phyloP scores from a whole-genome alignment of 768 basidiomycete genomes.

The Russula earlei region DNA sequence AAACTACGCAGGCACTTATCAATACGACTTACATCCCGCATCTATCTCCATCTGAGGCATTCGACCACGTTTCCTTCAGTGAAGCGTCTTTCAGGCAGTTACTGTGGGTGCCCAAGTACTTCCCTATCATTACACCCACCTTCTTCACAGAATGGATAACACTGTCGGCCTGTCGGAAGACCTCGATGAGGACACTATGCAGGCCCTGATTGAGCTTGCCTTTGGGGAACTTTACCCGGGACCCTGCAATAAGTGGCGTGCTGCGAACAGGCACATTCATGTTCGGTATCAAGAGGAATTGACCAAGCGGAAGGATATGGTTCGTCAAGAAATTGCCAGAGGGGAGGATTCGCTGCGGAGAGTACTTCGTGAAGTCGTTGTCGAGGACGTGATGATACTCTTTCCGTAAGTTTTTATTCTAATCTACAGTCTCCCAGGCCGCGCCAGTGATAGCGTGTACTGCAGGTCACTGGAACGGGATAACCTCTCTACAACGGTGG shows the following conservation, averaged over 20 bases:
- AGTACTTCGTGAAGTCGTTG: background rate
- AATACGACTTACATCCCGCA: background rate
- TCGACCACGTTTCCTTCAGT: background rate
- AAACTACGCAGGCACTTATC: constrained; percentile 18
- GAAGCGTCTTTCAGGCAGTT: background rate
- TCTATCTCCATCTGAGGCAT: background rate
- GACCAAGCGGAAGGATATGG: background rate
- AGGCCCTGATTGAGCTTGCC: background rate
- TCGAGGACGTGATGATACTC: background rate
- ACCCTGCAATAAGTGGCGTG: background rate
- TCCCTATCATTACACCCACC: background rate
- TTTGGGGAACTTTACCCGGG: background rate
- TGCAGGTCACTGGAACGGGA: constrained; percentile 3
- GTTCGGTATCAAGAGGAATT: background rate
- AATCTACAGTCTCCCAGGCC: background rate
- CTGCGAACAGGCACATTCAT: background rate
- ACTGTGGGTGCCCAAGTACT: background rate
- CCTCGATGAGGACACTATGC: background rate
- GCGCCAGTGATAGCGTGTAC: background rate
- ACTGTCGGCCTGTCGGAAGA: background rate
- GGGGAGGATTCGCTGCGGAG: background rate
- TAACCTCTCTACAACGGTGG: background rate
- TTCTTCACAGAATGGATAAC: background rate
- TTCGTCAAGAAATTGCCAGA: background rate
- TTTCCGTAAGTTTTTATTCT: constrained; percentile 9